Conservation (phyloP, 768 basidiomycete species). For the Pluteus cervinus region DNA sequence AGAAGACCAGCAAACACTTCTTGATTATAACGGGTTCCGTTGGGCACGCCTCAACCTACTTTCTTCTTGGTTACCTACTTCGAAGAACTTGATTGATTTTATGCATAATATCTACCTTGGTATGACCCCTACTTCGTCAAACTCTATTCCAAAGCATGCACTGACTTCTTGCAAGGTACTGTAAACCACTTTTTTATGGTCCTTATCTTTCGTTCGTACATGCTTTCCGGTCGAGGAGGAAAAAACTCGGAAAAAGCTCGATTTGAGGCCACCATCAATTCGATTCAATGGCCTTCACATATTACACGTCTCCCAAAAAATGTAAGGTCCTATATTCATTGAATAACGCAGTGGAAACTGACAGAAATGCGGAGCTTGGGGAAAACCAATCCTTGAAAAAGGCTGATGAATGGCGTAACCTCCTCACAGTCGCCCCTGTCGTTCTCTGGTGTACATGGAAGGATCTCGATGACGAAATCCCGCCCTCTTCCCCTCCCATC, state of each 20-base stretch:
- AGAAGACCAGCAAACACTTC: no score
- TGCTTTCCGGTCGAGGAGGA: constrained; percentile 18
- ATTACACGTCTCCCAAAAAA: constrained; percentile 25
- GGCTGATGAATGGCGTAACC: constrained; percentile 24
- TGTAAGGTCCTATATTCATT: constrained; percentile 12
- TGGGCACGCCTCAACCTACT: constrained; percentile 18
- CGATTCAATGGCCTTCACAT: constrained; percentile 21
- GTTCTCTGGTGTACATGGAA: constrained; percentile 22
- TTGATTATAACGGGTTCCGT: constrained; percentile 14
- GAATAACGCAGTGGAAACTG: background rate
- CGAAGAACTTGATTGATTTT: constrained; percentile 20
- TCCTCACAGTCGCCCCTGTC: constrained; percentile 18
- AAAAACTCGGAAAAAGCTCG: constrained; percentile 12
- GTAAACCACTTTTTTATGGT: constrained; percentile 15
- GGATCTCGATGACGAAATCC: constrained; percentile 14
- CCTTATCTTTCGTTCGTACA: constrained; percentile 16
- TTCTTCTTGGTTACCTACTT: constrained; percentile 20
- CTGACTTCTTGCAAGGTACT: no score
- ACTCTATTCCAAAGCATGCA: no score
- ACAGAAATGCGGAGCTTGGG: constrained; percentile 13
- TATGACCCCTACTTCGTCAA: no score
- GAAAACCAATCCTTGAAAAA: constrained; percentile 26
- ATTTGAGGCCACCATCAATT: constrained; percentile 19
- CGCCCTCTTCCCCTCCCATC: constrained; percentile 10
- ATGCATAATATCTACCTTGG: constrained; percentile 26